These are phyloP conservation scores for Stylonectria norvegica DNA, from an alignment of 2,329 filamentous ascomycete genomes.

Conservation along the genomic window DNA sequence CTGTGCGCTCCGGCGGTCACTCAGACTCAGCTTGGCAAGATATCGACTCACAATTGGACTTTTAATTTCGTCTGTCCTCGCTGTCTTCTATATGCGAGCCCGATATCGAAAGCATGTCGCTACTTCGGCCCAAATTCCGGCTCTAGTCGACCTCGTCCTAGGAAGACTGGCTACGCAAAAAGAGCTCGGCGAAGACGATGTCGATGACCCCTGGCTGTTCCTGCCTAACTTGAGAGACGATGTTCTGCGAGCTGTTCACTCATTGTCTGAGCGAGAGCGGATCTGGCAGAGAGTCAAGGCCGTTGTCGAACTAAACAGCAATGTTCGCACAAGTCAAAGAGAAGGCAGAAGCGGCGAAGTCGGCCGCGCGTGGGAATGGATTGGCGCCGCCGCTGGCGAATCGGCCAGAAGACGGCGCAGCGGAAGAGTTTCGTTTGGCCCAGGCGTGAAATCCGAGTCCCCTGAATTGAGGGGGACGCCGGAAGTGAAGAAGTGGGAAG, in stretches of 20 bases:
- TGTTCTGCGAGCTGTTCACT: constrained; percentile 78
- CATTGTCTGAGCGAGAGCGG: constrained; percentile 68
- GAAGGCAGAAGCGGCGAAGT: constrained; percentile 64
- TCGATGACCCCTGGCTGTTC: constrained; percentile 76
- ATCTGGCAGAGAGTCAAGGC: constrained; percentile 80
- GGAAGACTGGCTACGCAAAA: constrained; percentile 81
- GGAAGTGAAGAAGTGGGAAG: constrained; percentile 40
- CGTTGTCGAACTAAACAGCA: constrained; percentile 91
- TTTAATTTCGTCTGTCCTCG: constrained; percentile 50
- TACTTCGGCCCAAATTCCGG: constrained; percentile 71
- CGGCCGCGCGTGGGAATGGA: constrained; percentile 67
- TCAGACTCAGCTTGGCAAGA: constrained; percentile 78
- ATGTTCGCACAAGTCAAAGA: constrained; percentile 74
- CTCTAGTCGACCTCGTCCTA: constrained; percentile 79
- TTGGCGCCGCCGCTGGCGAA: constrained; percentile 53
- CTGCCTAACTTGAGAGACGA: constrained; percentile 89
- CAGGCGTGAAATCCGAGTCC: constrained; percentile 38
- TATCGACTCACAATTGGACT: constrained; percentile 80
- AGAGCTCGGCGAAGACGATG: constrained; percentile 64
- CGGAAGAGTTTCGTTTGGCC: constrained; percentile 47
- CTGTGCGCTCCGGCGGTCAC: constrained; percentile 74
- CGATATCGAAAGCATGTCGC: constrained; percentile 60
- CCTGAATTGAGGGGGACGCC: constrained; percentile 23
- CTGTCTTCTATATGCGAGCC: constrained; percentile 60
- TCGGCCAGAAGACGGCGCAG: constrained; percentile 47